Evolutionary conservation across 2,329 filamentous ascomycete genomes (phyloP), one percentile per base, ranked within the genome.

Genomic region (Ophiostoma australiae): DNA sequence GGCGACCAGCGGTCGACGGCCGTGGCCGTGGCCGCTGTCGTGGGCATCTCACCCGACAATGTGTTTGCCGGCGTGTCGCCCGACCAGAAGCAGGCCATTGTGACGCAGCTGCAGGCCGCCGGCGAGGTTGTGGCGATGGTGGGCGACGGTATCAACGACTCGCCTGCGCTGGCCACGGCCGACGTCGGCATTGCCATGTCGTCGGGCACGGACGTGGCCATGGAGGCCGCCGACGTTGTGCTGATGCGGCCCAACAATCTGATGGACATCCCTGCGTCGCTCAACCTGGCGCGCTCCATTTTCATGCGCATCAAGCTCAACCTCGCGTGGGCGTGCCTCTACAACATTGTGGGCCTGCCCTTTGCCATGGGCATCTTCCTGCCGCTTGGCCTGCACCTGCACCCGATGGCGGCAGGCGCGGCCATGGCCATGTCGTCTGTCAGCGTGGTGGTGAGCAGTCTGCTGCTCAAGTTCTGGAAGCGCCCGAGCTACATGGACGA

Each of bases 81-180:
- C 0, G 90, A 93, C 74, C 91, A 97, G 81, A 99, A 99, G 79
- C 94, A 96, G 78, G 84, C 86, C 37, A 96, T 98, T 75, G 86
- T 99, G 76, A 87, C 88, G 68, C 83, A 90, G 70, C 85, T 98
- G 23, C 93, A 97, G 81, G 83, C 84, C 0, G 80, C 84, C 69
- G 93, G 93, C 73, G 87, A 93, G 76, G 84, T 91, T 68, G 92
- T 98, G 35, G 95, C 92, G 75, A 99, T 99, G 95, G 94, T 98
- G 17, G 94, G 95, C 69, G 95, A 99, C 79, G 95, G 95, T 61
- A 97, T 99, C 85, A 99, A 99, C 80, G 95, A 99, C 82, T 97
- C 93, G 0, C 95, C 95, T 0, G 95, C 95, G 0, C 87, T 99
- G 13, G 95, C 93, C 0, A 97, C 93, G 0, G 94, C 95, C 13